These are phyloP conservation scores for Candida sanyaensis DNA, from an alignment of 1,139 yeast species.

Conservation along the genomic window DNA sequence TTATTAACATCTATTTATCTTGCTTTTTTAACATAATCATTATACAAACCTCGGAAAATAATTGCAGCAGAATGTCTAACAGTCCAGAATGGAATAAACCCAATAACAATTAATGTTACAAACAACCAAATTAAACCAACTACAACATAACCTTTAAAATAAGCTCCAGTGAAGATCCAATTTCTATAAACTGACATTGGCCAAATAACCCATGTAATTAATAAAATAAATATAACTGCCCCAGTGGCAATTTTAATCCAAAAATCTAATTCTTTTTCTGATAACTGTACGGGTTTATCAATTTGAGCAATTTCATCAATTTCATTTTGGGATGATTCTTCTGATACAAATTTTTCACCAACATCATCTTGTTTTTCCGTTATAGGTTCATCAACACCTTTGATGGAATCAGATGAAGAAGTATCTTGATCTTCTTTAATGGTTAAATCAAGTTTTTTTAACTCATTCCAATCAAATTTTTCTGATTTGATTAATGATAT, in stretches of 20 bases:
- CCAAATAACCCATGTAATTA: constrained; percentile 44
- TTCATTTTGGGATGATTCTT: background rate
- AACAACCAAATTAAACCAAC: constrained; percentile 43
- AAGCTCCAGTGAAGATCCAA: constrained; percentile 39
- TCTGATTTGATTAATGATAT: constrained; percentile 29
- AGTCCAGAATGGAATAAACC: constrained; percentile 38
- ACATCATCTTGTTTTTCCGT: constrained; percentile 10
- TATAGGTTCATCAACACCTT: background rate
- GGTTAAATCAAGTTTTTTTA: constrained; percentile 24
- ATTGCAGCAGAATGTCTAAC: constrained; percentile 30
- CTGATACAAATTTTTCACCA: constrained; percentile 3
- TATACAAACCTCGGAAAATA: constrained; percentile 24
- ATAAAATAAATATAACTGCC: constrained; percentile 26
- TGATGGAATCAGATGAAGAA: background rate
- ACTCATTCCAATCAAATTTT: constrained; percentile 33
- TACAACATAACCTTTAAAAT: constrained; percentile 43
- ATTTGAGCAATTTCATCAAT: background rate
- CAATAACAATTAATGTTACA: constrained; percentile 30
- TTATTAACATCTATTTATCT: background rate
- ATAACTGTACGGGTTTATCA: constrained; percentile 4
- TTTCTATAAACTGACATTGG: constrained; percentile 49
- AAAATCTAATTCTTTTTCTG: constrained; percentile 16
- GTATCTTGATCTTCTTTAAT: constrained; percentile 11
- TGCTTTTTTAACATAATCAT: constrained; percentile 16
- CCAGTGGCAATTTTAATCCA: constrained; percentile 32